phyloP scores from a whole-genome alignment of 208 protist species.

The Polymyxa betae region DNA sequence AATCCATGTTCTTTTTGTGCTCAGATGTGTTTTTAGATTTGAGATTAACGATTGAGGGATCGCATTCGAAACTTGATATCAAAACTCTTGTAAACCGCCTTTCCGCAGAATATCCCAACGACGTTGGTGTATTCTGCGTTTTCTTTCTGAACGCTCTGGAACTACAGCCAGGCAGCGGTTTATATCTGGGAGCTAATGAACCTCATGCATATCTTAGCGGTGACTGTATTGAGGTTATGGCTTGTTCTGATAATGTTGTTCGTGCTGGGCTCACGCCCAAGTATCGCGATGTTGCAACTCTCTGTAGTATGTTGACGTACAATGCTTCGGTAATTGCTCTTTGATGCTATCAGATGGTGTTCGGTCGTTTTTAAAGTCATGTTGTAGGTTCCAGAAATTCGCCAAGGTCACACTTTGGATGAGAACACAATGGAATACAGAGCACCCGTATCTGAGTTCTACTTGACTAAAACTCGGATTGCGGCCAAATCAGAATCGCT shows the following conservation, averaged over 20 bases:
- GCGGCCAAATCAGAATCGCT: too few species aligned
- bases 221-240: slow-evolving; percentile 92
- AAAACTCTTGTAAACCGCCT: slow-evolving; percentile 78
- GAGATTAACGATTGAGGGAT: not conserved
- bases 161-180: slow-evolving; percentile 85
- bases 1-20: not conserved
- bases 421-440: not conserved
- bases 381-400: not conserved
- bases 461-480: slow-evolving; percentile 26
- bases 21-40: not conserved
- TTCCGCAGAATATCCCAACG: slow-evolving; percentile 88
- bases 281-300: slow-evolving; percentile 60
- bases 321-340: not conserved
- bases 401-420: not conserved
- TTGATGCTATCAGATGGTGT: too few species aligned
- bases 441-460: slow-evolving; percentile 35
- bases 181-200: slow-evolving; percentile 93
- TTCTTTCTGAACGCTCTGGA: slow-evolving; percentile 94
- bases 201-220: slow-evolving; percentile 95
- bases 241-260: slow-evolving; percentile 70
- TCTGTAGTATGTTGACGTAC: slow-evolving; percentile 63
- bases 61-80: slow-evolving; percentile 1
- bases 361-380: too few species aligned
- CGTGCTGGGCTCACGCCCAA: slow-evolving; percentile 71
- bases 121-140: slow-evolving; percentile 95